These are phyloP conservation scores for Medicago truncatula DNA, from an alignment of 306 rosid genomes.

Conservation along the genomic window MtrunA17r5.0-ANR NC_053046.1:43472501-43473000, in stretches of 20 bases:
- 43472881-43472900: conserved; percentile 71
- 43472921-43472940: conserved; percentile 86
- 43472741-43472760: conserved; percentile 82
- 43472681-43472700: conserved; percentile 79
- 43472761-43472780: conserved; percentile 73
- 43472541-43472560: conserved; percentile 77
- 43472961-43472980: conserved; percentile 94
- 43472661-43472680: conserved; percentile 91
- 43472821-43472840: conserved; percentile 94
- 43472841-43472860: conserved; percentile 94
- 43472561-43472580: conserved; percentile 84
- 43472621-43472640: conserved; percentile 91
- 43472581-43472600: conserved; percentile 67
- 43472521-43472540: conserved; percentile 93
- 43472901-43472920: conserved; percentile 85
- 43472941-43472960: conserved; percentile 87
- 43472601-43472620: conserved; percentile 95
- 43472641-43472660: conserved; percentile 87
- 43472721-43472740: conserved; percentile 96
- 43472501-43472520: conserved; percentile 78
- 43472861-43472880: conserved; percentile 83
- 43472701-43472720: conserved; percentile 87
- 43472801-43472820: conserved; percentile 92
- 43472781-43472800: conserved; percentile 88
- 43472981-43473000: conserved; percentile 94